Conservation (phyloP, 2,329 filamentous ascomycete species). For the Zymoseptoria pseudotritici region DNA sequence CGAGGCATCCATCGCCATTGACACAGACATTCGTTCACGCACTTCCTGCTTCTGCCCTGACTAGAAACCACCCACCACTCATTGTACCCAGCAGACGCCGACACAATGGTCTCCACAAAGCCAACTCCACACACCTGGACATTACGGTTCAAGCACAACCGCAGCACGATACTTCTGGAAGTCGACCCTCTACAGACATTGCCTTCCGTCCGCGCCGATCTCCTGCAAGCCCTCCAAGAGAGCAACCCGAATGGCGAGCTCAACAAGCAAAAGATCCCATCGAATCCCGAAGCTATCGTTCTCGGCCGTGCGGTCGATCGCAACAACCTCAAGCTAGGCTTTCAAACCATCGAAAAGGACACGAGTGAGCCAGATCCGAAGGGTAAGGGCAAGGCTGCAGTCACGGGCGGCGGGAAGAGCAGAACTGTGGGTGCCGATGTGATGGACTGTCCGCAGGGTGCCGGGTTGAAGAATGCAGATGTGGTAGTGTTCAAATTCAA, state of each 20-base stretch:
- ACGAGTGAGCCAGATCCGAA: conserved; percentile 24
- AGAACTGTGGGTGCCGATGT: conserved; percentile 30
- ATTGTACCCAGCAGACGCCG: not conserved
- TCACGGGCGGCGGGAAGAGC: conserved; percentile 5
- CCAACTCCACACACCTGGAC: conserved; percentile 31
- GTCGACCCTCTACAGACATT: conserved; percentile 38
- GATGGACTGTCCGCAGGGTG: conserved; percentile 31
- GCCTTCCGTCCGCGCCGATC: conserved; percentile 33
- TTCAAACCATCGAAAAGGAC: conserved; percentile 28
- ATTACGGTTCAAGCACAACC: conserved; percentile 41
- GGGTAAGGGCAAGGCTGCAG: conserved; percentile 33
- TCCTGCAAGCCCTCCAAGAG: conserved; percentile 36
- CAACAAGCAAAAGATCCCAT: conserved; percentile 32
- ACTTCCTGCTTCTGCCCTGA: not conserved
- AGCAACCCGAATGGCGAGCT: conserved; percentile 31
- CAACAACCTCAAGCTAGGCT: conserved; percentile 35
- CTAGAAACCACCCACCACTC: not conserved
- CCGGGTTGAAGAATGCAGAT: conserved; percentile 27
- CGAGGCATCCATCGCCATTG: not conserved
- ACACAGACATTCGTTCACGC: not conserved
- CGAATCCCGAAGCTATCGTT: conserved; percentile 32
- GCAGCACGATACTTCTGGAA: conserved; percentile 42
- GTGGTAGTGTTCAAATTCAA: conserved; percentile 32
- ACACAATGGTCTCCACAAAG: conserved; percentile 12
- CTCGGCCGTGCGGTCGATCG: conserved; percentile 36